Base-by-base conservation (phyloP, 2,329 filamentous ascomycete species). In the Emergomyces pasteurianus region DNA sequence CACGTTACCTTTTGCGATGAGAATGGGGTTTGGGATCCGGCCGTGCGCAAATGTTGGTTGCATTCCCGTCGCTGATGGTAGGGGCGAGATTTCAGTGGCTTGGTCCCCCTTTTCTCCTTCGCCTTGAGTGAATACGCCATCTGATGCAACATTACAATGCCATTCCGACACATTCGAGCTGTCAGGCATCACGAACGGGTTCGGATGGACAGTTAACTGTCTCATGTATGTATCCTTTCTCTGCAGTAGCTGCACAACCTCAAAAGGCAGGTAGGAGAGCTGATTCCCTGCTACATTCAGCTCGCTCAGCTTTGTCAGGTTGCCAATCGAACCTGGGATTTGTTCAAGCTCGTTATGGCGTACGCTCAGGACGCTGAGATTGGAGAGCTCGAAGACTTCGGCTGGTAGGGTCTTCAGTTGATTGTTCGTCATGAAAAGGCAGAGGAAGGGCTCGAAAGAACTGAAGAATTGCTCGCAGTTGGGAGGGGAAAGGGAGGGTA, bases 211-310 rank as follows among this genome's bases (percentile, higher is more conserved):
- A 2, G 67, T 72, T 21, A 77, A 65, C 54, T 74, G 74, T 58
- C 71, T 73, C 54, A 77, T 60, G 26, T 74, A 69, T 5, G 73
- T 73, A 49, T 72, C 67, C 36, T 67, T 68, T 26, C 75, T 71
- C 21, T 42, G 53, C 21, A 56, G 28, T 3, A 79, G 68, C 60
- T 70, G 69, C 18, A 80, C 63, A 7, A 80, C 64, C 58, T 80
- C 78, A 71, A 74, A 78, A 0, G 78, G 78, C 2, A 80, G 71
- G 52, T 69, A 70, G 12, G 67, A 63, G 10, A 80, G 67, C 36
- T 72, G 67, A 62, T 80, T 80, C 36, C 74, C 73, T 1, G 75
- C 73, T 28, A 80, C 63, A 43, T 79, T 79, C n/a, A 79, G 65
- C 31, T 75, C 73, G 66, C 75, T 71, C 47, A 80, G 67, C 52